These are phyloP conservation scores for Margaritispora aquatica DNA, from an alignment of 495 filamentous ascomycete species.

Conservation along the genomic window DNA sequence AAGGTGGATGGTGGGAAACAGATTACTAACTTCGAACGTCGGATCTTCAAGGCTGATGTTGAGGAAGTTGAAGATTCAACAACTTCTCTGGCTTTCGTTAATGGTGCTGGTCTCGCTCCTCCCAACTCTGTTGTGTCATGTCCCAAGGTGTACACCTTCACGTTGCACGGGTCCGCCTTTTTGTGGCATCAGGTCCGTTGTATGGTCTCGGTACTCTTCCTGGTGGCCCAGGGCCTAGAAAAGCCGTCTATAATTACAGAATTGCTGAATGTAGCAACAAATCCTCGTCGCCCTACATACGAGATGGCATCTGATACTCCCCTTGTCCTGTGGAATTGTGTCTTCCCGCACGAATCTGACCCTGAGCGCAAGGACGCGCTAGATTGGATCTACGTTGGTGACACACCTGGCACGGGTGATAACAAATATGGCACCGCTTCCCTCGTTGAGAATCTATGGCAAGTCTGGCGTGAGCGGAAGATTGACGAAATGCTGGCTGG, in stretches of 20 bases:
- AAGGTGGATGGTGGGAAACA: conserved; percentile 84
- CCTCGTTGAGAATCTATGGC: conserved; percentile 71
- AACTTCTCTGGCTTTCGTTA: conserved; percentile 37
- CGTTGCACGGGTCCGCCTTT: conserved; percentile 85
- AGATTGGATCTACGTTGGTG: conserved; percentile 63
- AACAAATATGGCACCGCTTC: conserved; percentile 59
- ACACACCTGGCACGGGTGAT: conserved; percentile 31
- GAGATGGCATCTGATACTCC: conserved; percentile 85
- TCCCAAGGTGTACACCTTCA: conserved; percentile 77
- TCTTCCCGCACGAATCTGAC: conserved; percentile 58
- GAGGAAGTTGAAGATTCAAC: conserved; percentile 45
- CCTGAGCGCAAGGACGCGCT: conserved; percentile 50
- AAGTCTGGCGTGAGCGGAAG: conserved; percentile 72
- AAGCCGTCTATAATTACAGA: conserved; percentile 60
- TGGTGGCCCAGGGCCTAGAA: conserved; percentile 88
- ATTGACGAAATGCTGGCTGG: conserved; percentile 80
- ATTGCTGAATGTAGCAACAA: conserved; percentile 62
- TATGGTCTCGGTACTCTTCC: conserved; percentile 82
- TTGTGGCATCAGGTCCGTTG: conserved; percentile 96
- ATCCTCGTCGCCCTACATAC: conserved; percentile 73
- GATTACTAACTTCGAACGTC: conserved; percentile 70
- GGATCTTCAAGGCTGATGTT: conserved; percentile 71
- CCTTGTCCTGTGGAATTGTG: conserved; percentile 90
- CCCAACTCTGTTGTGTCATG: not conserved
- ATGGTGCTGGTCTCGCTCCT: conserved; percentile 22